Percentiles rank a stretch among this genome's conserved stretches.
phyloP scores from a whole-genome alignment of 2,329 filamentous ascomycete genomes.

The Plenodomus biglobosus region DNA sequence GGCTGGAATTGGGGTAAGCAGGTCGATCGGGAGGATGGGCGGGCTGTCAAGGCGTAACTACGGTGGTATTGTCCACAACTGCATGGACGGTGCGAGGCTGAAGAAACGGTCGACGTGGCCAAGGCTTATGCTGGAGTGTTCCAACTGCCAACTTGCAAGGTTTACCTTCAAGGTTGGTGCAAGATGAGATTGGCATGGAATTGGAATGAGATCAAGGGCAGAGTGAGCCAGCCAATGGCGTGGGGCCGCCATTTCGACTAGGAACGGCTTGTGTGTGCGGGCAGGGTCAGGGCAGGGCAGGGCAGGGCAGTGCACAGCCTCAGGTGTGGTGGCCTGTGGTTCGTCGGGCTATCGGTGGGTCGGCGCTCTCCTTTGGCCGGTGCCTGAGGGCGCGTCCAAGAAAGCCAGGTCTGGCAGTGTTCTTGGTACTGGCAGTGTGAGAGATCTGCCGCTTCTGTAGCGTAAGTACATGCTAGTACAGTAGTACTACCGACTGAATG shows the following conservation, averaged over 20 bases:
- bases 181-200: too few species aligned
- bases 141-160: too few species aligned
- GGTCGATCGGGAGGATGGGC: not conserved
- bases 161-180: too few species aligned
- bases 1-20: not conserved
- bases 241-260: too few species aligned
- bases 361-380: conserved; percentile 2
- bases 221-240: too few species aligned
- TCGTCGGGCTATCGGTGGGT: conserved; percentile 15
- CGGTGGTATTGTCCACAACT: not conserved
- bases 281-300: conserved; percentile 2
- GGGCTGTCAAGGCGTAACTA: not conserved
- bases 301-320: conserved; percentile 19
- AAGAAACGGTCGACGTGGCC: not conserved
- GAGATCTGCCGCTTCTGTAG: not conserved
- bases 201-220: not conserved
- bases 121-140: not conserved
- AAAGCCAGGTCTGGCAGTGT: not conserved
- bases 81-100: conserved; percentile 3
- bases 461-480: too few species aligned
- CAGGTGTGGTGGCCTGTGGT: conserved; percentile 10
- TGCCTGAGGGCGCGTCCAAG: not conserved
- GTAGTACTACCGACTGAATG: too few species aligned
- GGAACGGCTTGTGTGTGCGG: too few species aligned
- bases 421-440: not conserved